phyloP scores from a whole-genome alignment of 306 rosid species.

The Rosa chinensis region DNA sequence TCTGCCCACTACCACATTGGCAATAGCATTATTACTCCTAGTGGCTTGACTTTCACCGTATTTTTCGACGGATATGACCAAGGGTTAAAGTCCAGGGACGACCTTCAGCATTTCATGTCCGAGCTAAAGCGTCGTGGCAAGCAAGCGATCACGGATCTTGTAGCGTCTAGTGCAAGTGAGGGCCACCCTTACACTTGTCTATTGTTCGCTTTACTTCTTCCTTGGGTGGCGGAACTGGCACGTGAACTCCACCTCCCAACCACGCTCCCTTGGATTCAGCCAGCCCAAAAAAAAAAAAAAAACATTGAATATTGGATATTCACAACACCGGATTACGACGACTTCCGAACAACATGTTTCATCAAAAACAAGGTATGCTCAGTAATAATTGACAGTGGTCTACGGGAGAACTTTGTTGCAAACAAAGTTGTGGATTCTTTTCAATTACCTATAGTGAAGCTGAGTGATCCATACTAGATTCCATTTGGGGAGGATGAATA shows the following conservation, averaged over 20 bases:
- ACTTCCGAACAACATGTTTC: too few species aligned
- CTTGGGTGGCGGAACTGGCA: constrained; percentile 32
- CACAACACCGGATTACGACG: too few species aligned
- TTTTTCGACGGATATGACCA: constrained; percentile 41
- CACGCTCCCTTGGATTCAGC: constrained; percentile 36
- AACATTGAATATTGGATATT: too few species aligned
- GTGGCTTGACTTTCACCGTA: constrained; percentile 14
- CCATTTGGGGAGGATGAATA: too few species aligned
- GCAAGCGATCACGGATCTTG: constrained; percentile 6
- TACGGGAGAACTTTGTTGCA: too few species aligned
- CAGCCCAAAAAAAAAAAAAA: constrained; percentile 18
- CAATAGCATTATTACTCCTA: neutral
- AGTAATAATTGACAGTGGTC: too few species aligned
- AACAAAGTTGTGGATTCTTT: too few species aligned
- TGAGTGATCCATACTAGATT: too few species aligned
- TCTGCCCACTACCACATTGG: constrained; percentile 17
- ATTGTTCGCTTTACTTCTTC: constrained; percentile 21
- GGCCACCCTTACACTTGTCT: constrained; percentile 29
- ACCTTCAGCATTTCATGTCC: neutral
- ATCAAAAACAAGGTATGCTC: too few species aligned
- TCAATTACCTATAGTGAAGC: too few species aligned
- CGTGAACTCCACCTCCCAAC: constrained; percentile 18
- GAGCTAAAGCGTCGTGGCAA: constrained; percentile 22
- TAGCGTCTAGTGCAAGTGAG: neutral
- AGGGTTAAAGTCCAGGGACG: neutral